Conservation (phyloP, 306 rosid genomes). For the Prosopis cineraria region DNA sequence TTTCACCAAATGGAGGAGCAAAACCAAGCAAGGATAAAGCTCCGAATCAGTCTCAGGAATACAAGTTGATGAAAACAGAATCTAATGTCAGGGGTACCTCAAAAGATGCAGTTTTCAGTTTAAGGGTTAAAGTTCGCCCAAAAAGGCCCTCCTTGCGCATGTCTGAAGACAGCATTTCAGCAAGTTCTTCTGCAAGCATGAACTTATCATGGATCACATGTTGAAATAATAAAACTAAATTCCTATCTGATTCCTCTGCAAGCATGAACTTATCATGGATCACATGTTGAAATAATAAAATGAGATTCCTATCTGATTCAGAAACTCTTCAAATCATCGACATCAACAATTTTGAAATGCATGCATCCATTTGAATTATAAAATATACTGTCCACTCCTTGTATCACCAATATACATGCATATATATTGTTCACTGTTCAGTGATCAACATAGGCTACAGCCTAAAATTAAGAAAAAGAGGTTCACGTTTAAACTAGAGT, state of each 20-base stretch:
- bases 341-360: constrained; percentile 24
- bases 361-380: not conserved
- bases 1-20: constrained; percentile 1
- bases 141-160: constrained; percentile 84
- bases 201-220: constrained; percentile 32
- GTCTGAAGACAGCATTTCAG: constrained; percentile 82
- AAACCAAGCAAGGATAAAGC: constrained; percentile 20
- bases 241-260: constrained; percentile 89
- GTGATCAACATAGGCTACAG: constrained; percentile 17
- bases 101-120: constrained; percentile 88
- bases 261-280: constrained; percentile 35
- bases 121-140: constrained; percentile 89
- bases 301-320: not conserved
- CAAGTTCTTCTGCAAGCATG: constrained; percentile 77
- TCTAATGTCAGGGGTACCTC: constrained; percentile 54
- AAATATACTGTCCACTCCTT: too few relatives aligned
- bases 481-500: constrained; percentile 19
- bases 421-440: not conserved
- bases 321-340: constrained; percentile 16
- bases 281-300: constrained; percentile 24
- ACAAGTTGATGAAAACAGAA: constrained; percentile 15
- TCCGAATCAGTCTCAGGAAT: constrained; percentile 9
- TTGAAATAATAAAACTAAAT: constrained; percentile 13
- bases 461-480: constrained; percentile 14
- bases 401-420: too few relatives aligned